These are phyloP conservation scores for Copromyces sp. DNA, from an alignment of 495 filamentous ascomycete species.

Conservation along the genomic window DNA sequence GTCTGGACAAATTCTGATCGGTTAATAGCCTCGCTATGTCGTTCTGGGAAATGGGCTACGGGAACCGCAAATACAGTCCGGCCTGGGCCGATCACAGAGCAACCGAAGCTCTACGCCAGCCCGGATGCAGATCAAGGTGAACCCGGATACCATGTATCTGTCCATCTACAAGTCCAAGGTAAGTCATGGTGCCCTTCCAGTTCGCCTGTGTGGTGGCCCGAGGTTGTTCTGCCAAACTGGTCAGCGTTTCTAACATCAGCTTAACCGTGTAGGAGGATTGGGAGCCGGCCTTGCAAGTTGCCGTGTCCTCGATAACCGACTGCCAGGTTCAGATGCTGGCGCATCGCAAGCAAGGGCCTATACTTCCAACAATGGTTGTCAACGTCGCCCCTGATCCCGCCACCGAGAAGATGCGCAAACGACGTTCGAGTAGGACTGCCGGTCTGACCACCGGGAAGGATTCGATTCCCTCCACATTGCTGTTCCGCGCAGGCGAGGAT, in stretches of 20 bases:
- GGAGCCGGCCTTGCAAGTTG: constrained; percentile 40
- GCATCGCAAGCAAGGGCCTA: constrained; percentile 44
- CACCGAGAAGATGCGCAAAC: constrained; percentile 43
- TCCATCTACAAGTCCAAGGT: constrained; percentile 48
- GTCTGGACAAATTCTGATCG: constrained; percentile 1
- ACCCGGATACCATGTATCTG: constrained; percentile 33
- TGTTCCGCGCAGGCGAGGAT: constrained; percentile 36
- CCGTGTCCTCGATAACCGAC: constrained; percentile 37
- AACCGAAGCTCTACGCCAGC: constrained; percentile 18
- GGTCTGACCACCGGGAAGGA: constrained; percentile 36
- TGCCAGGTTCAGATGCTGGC: constrained; percentile 42
- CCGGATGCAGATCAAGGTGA: constrained; percentile 18
- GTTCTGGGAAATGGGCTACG: constrained; percentile 27
- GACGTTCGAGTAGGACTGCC: constrained; percentile 46
- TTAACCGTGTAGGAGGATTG: constrained; percentile 31
- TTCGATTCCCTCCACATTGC: constrained; percentile 28
- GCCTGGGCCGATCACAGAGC: constrained; percentile 16
- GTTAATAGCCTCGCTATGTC: constrained; percentile 35
- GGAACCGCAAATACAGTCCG: constrained; percentile 9
- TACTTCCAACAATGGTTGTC: constrained; percentile 39
- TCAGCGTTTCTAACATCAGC: constrained; percentile 1
- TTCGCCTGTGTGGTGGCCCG: neutral
- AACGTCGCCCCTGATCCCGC: constrained; percentile 40
- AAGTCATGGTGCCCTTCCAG: constrained; percentile 15
- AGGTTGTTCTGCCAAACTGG: neutral